Base-by-base conservation (phyloP, 441 rosid genomes). In the Raphanus hybrid region DNA sequence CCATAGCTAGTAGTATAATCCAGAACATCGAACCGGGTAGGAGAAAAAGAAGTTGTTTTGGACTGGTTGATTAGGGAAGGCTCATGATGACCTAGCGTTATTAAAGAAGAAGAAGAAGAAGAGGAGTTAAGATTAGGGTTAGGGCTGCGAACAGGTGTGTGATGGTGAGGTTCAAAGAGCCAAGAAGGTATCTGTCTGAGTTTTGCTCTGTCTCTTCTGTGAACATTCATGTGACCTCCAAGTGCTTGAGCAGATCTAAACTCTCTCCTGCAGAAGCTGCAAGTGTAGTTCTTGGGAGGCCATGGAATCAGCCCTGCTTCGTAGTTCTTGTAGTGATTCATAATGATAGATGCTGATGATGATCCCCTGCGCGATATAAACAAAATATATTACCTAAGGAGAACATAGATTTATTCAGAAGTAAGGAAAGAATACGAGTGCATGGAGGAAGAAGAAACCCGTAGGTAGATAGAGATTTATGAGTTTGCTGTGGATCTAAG, bases 191-290 rank as follows among this genome's bases (percentile, higher is more conserved):
- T 75, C 76, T 85, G 88, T 65, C 87, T 85, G 71, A 92, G 75
- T 80, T 84, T 88, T 48, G 97, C 96, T 72, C 92, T 87, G 77
- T 92, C 97, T 84, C 92, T 88, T 75, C 96, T 86, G 71, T 92
- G 97, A 32, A 90, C 92, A 75, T 91, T 89, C 96, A 89, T 92
- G 71, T 92, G 97, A 27, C 97, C 97, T 3, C 97, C 97, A 71
- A 92, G 93, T 70, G 94, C 97, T 86, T 92, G 97, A 82, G 97
- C 97, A 18, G 95, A 90, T 84, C 76, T 87, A 77, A 92, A 92
- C 27, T 86, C 89, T 75, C 97, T 81, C 75, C 83, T 86, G 76
- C 97, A 92, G 72, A 89, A 92, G 84, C 85, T 88, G 70, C 97
- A 92, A 15, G 79, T 75, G 74, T 89, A 92, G 77, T 83, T 86